phyloP scores from a whole-genome alignment of 2,329 filamentous ascomycete genomes.

The Penicillium sp. region DNA sequence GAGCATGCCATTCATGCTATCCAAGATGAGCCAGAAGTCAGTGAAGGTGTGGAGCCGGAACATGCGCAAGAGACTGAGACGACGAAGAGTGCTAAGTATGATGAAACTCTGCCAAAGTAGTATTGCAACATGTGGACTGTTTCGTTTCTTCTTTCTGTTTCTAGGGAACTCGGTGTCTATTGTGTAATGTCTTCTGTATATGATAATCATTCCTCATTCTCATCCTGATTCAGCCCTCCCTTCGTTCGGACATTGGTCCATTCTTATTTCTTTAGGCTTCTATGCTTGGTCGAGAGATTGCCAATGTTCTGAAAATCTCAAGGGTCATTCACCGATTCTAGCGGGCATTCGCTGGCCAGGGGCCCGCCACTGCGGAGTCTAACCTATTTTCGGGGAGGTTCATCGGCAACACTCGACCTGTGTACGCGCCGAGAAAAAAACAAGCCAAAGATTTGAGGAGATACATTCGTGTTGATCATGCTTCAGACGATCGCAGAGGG shows the following conservation, averaged over 20 bases:
- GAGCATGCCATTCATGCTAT: constrained; percentile 48
- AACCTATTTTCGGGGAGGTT: too few species aligned
- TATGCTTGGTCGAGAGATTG: neutral
- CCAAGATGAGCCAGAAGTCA: constrained; percentile 21
- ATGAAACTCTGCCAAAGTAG: constrained; percentile 4
- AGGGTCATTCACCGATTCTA: too few species aligned
- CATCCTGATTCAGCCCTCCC: too few species aligned
- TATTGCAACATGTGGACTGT: neutral
- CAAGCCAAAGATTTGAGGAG: neutral
- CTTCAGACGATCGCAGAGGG: neutral
- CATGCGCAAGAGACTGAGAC: neutral
- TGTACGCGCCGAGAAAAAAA: too few species aligned
- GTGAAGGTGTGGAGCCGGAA: constrained; percentile 24
- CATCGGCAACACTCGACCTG: too few species aligned
- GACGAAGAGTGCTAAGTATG: constrained; percentile 9
- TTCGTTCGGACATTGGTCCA: neutral
- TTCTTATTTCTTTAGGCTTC: neutral
- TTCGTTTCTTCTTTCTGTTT: neutral
- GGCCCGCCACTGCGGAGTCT: too few species aligned
- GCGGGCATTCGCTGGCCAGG: too few species aligned
- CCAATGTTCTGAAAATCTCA: too few species aligned
- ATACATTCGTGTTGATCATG: neutral
- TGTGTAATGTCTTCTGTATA: neutral
- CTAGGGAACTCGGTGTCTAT: neutral
- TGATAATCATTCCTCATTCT: neutral